phyloP scores from a whole-genome alignment of 148 eudicot genomes.

The Fagopyrum tataricum region DNA sequence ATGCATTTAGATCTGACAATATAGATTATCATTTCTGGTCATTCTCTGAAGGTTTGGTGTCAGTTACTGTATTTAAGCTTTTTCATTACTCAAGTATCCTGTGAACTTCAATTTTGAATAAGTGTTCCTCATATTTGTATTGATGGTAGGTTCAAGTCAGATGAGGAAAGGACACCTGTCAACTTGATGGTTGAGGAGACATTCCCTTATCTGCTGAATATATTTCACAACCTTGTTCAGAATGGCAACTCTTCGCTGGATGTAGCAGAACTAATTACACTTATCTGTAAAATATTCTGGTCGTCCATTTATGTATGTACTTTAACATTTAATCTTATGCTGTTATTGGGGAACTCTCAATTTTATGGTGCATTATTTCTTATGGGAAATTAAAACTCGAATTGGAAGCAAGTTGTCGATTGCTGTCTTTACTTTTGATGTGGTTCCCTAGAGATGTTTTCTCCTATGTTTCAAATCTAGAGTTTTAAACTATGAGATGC shows the following conservation, averaged over 20 bases:
- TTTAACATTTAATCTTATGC: background rate
- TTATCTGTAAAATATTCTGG: constrained; percentile 96
- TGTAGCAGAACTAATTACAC: constrained; percentile 88
- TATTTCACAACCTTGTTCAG: constrained; percentile 77
- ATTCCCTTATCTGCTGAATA: constrained; percentile 69
- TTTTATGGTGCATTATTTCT: background rate
- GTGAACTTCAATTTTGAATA: background rate
- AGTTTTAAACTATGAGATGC: background rate
- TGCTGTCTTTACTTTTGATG: background rate
- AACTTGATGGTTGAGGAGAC: constrained; percentile 82
- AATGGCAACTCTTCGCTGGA: constrained; percentile 70
- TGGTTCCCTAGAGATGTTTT: background rate
- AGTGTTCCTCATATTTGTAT: background rate
- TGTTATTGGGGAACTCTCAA: background rate
- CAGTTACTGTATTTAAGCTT: background rate
- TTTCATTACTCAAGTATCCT: background rate
- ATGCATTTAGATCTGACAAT: background rate
- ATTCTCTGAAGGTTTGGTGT: background rate
- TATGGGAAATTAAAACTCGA: background rate
- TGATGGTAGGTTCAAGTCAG: constrained; percentile 81
- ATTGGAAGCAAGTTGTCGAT: background rate
- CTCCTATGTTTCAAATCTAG: background rate
- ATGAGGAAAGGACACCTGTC: constrained; percentile 88
- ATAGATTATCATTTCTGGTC: background rate
- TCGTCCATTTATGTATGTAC: constrained; percentile 89